Conservation (phyloP, 169 alveolate species). For the Ichthyophthirius multifiliis region DNA sequence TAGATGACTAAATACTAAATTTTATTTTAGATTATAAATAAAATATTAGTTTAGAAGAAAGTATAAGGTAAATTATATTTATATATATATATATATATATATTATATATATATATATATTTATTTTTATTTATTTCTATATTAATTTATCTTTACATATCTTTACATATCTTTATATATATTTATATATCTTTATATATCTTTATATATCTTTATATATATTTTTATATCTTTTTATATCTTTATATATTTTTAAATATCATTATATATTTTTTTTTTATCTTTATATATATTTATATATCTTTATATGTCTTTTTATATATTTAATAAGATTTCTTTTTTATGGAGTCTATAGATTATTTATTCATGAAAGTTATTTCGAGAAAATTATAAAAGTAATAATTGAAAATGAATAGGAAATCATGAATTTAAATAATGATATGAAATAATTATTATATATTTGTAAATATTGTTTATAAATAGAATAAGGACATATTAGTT, state of each 20-base stretch:
- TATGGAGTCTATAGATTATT: background rate
- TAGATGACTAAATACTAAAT: background rate
- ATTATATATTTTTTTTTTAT: no score
- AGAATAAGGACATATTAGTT: background rate
- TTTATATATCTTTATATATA: no score
- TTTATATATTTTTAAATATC: no score
- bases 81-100: no score
- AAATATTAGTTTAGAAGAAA: background rate
- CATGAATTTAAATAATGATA: background rate
- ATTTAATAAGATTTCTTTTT: background rate
- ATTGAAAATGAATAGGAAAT: background rate
- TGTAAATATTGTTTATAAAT: background rate
- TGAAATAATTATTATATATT: background rate
- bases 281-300: background rate
- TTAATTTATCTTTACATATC: no score
- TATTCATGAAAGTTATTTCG: background rate
- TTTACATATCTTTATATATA: no score
- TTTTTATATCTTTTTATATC: no score
- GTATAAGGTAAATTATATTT: background rate
- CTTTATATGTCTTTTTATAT: background rate
- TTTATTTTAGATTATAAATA: background rate
- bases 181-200: no score
- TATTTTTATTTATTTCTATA: no score
- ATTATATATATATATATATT: no score
- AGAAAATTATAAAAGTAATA: background rate